Conservation (phyloP, 257 asterid species). For the Forsythia suspensa region DNA sequence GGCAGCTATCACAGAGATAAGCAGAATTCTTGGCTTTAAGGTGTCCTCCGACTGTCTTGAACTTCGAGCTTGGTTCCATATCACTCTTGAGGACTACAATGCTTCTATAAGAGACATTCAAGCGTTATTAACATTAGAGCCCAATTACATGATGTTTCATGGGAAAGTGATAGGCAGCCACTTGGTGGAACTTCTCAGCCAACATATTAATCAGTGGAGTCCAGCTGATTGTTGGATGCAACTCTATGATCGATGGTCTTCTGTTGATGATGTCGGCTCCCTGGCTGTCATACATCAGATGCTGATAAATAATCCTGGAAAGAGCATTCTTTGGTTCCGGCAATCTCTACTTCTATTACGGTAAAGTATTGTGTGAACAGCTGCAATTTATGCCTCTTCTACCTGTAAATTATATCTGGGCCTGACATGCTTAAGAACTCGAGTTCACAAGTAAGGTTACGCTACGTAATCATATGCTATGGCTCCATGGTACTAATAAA, state of each 20-base stretch:
- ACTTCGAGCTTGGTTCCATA: constrained; percentile 47
- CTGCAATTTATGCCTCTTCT: background rate
- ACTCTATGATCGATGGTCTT: constrained; percentile 51
- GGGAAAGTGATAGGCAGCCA: constrained; percentile 51
- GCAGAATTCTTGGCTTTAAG: constrained; percentile 43
- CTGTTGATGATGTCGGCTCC: constrained; percentile 55
- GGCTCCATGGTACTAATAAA: background rate
- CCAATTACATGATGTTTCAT: constrained; percentile 44
- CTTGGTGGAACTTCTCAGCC: constrained; percentile 42
- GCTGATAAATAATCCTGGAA: constrained; percentile 45
- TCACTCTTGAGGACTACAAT: constrained; percentile 44
- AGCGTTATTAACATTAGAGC: constrained; percentile 48
- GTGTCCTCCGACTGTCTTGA: constrained; percentile 50
- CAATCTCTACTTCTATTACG: constrained; percentile 53
- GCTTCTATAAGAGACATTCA: constrained; percentile 49
- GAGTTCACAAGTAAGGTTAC: background rate
- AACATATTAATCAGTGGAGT: constrained; percentile 41
- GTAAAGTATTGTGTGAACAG: constrained; percentile 20
- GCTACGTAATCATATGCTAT: background rate
- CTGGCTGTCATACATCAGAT: constrained; percentile 49
- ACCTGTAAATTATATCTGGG: background rate
- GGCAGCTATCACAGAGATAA: constrained; percentile 43
- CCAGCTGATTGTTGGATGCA: constrained; percentile 65
- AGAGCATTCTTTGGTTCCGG: constrained; percentile 43
- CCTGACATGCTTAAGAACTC: background rate